Evolutionary conservation across 345 rosid species (phyloP).

Genomic region (Durio zibethinus): DNA sequence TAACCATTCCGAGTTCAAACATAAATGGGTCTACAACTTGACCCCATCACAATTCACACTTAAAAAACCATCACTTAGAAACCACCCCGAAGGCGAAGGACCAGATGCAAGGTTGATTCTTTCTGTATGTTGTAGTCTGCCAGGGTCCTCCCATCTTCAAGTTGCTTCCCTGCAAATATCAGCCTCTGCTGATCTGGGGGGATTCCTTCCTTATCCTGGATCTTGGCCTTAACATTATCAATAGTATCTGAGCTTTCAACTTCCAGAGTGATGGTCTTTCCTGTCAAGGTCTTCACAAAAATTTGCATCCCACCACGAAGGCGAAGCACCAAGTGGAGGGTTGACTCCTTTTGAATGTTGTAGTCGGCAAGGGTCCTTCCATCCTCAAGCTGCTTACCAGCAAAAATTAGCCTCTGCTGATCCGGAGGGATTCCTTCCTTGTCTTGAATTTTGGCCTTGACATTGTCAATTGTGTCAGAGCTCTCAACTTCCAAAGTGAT

Average conservation of each 20-base stretch:
- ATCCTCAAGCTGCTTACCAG: slow-evolving; percentile 2
- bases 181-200: slow-evolving; percentile 8
- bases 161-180: slow-evolving; percentile 10
- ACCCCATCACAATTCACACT: background rate
- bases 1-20: background rate
- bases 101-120: slow-evolving; percentile 5
- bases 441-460: slow-evolving; percentile 5
- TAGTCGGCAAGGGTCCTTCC: slow-evolving; percentile 7
- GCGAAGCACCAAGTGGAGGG: slow-evolving; percentile 1
- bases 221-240: slow-evolving; percentile 1
- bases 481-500: slow-evolving; percentile 7
- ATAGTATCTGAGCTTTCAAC: slow-evolving; percentile 5
- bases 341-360: slow-evolving; percentile 1
- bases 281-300: slow-evolving; percentile 8
- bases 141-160: slow-evolving; percentile 8
- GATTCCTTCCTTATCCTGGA: slow-evolving; percentile 8
- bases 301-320: slow-evolving; percentile 12
- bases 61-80: background rate
- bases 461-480: background rate
- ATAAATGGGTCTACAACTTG: background rate
- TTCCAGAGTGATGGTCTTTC: slow-evolving; percentile 4
- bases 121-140: slow-evolving; percentile 12
- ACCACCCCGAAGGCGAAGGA: slow-evolving; percentile 11
- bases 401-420: slow-evolving; percentile 3
- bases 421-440: slow-evolving; percentile 5